Evolutionary conservation across 2,329 filamentous ascomycete species (phyloP), one percentile per base, ranked within the genome.

Genomic region (Karstenula rhodostoma): DNA sequence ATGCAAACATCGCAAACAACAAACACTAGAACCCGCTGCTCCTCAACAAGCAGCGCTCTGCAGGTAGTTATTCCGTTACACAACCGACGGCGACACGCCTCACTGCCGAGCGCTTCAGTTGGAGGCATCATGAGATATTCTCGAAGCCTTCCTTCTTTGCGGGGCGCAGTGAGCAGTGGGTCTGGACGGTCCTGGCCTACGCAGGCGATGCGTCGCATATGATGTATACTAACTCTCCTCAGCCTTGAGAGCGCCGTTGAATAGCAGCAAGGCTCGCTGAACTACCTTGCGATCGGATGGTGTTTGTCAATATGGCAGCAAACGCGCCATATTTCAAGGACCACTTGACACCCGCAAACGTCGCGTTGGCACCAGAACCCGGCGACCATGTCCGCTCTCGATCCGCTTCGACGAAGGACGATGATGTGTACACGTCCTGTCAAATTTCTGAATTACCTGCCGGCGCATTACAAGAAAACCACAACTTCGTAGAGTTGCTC

Each of bases 261-360:
- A 13, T 29, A 29, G 5, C 25, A 48, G 23, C 15, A 19, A 29
- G 22, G 23, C 23, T 29, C 44, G 13, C 13, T 48, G n/a, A 19
- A 23, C 44, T 3, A 12, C 8, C 19, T 6, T n/a, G 8, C n/a
- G 8, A 8, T 6, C 17, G 37, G n/a, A 17, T 40, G 56, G 57
- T 50, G 49, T 54, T 52, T 58, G 15, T 56, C 53, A 64, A 58
- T 60, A 77, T 77, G 73, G 62, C 71, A 57, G 61, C 73, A 71
- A 76, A 76, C 70, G 73, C 74, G 35, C 75, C 75, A 35, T 77
- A 76, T 66, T 77, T 59, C 74, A 75, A 62, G 66, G 65, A 70
- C 59, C 74, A 76, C 60, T 67, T 69, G 66, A 68, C 65, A 58
- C 57, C 57, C 52, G 59, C 73, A 71, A 73, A 70, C 69, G 65